A percentile compares a stretch with the other conserved stretches of the same genome.
Evolutionary conservation across 768 basidiomycete genomes (phyloP).

Genomic region (Myochromella boudieri): DNA sequence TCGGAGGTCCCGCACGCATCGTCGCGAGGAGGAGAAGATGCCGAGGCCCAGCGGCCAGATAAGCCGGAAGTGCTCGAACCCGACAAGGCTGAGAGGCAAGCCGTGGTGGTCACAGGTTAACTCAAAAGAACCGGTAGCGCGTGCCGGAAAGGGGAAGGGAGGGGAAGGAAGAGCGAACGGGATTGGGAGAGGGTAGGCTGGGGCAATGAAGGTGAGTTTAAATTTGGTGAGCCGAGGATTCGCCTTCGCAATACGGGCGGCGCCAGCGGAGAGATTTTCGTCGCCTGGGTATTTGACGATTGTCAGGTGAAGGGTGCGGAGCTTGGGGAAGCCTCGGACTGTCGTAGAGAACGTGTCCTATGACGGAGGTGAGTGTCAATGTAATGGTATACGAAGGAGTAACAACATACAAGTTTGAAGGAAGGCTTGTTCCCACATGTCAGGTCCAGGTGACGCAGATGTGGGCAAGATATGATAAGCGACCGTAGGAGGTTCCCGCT

Average conservation of each 20-base stretch:
- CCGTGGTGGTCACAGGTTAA: conserved; percentile 64
- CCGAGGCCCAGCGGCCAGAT: conserved; percentile 53
- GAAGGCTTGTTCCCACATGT: conserved; percentile 70
- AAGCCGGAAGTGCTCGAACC: conserved; percentile 45
- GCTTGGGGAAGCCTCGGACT: conserved; percentile 59
- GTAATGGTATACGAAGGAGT: conserved; percentile 1
- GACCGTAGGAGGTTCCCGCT: conserved; percentile 69
- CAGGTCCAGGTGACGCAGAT: conserved; percentile 60
- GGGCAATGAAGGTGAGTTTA: conserved; percentile 63
- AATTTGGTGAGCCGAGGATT: conserved; percentile 71
- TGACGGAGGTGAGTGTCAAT: background rate
- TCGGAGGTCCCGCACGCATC: conserved; percentile 40
- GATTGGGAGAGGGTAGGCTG: conserved; percentile 47
- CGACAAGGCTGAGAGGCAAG: conserved; percentile 54
- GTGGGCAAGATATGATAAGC: conserved; percentile 65
- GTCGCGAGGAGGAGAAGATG: conserved; percentile 32
- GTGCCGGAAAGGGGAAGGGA: conserved; percentile 41
- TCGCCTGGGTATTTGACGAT: conserved; percentile 70
- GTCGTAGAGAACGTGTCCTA: conserved; percentile 66
- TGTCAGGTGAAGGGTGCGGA: conserved; percentile 61
- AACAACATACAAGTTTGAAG: conserved; percentile 60
- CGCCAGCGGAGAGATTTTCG: conserved; percentile 56
- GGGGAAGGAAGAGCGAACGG: conserved; percentile 42
- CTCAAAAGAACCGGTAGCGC: conserved; percentile 54
- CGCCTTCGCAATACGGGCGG: conserved; percentile 57